Percentiles rank a stretch among this genome's conserved stretches.
phyloP scores from a whole-genome alignment of 139 green algal species.

The Pedinophyceae sp. region DNA sequence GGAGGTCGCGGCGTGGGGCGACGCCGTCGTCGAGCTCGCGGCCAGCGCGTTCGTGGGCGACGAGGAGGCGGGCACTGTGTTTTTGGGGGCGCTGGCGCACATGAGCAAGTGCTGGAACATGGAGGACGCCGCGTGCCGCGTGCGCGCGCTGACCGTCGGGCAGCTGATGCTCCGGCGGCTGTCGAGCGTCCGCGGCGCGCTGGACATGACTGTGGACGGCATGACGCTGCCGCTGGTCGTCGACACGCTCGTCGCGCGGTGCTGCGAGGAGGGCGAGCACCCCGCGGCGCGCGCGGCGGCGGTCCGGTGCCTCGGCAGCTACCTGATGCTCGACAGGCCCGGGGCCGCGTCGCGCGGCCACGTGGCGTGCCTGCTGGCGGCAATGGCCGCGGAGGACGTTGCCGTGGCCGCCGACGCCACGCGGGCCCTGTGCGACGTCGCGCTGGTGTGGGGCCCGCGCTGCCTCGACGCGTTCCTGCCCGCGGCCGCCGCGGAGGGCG shows the following conservation, averaged over 20 bases:
- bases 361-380: too few relatives aligned
- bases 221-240: too few relatives aligned
- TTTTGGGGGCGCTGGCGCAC: not conserved
- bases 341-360: too few relatives aligned
- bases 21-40: not conserved
- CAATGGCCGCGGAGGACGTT: too few relatives aligned
- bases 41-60: not conserved
- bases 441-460: too few relatives aligned
- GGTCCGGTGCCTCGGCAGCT: not conserved
- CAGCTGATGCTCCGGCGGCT: not conserved
- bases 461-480: too few relatives aligned
- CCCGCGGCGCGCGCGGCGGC: not conserved
- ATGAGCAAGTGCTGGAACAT: not conserved
- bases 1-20: not conserved
- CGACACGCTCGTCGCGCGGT: not conserved
- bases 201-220: too few relatives aligned
- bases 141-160: not conserved
- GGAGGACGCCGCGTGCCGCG: not conserved
- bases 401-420: too few relatives aligned
- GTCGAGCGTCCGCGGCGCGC: not conserved
- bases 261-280: not conserved
- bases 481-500: not conserved
- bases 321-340: not conserved
- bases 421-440: too few relatives aligned
- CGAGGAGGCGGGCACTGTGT: not conserved